phyloP scores from a whole-genome alignment of 768 basidiomycete species.

The Lactifluus pinguis region DNA sequence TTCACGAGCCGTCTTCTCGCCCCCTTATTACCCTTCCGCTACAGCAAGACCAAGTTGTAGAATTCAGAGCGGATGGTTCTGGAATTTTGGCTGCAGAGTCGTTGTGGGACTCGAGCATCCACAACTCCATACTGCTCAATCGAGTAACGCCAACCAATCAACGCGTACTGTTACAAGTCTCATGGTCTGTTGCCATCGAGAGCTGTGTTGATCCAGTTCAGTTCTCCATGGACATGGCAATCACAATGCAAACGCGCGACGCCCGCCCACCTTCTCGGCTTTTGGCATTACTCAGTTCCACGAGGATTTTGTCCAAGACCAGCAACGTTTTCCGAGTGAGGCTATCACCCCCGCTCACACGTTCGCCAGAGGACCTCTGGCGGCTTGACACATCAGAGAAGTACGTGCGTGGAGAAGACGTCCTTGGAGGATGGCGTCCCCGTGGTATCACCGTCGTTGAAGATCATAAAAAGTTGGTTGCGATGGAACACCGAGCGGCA shows the following conservation, averaged over 20 bases:
- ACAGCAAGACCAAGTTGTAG: conserved; percentile 58
- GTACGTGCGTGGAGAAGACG: conserved; percentile 90
- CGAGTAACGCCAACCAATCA: conserved; percentile 72
- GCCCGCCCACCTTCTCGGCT: conserved; percentile 76
- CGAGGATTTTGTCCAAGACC: conserved; percentile 67
- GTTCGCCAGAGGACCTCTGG: conserved; percentile 88
- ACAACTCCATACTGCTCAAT: conserved; percentile 80
- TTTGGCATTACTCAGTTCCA: conserved; percentile 65
- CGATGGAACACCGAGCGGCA: conserved; percentile 64
- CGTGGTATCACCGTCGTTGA: conserved; percentile 84
- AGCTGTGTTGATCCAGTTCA: conserved; percentile 78
- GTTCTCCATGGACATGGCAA: conserved; percentile 80
- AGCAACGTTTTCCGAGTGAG: conserved; percentile 79
- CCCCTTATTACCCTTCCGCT: conserved; percentile 64
- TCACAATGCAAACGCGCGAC: conserved; percentile 78
- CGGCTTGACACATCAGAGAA: conserved; percentile 89
- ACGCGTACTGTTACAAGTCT: conserved; percentile 68
- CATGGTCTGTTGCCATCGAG: conserved; percentile 74
- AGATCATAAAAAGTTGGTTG: conserved; percentile 68
- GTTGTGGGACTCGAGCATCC: conserved; percentile 90
- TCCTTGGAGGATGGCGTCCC: conserved; percentile 74
- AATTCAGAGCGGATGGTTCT: conserved; percentile 81
- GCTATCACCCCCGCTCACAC: conserved; percentile 75
- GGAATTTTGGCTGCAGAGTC: conserved; percentile 59
- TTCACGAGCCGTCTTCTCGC: conserved; percentile 71